Evolutionary conservation across 306 rosid species (phyloP).

Genomic region (Pterocarpus santalinus): DNA sequence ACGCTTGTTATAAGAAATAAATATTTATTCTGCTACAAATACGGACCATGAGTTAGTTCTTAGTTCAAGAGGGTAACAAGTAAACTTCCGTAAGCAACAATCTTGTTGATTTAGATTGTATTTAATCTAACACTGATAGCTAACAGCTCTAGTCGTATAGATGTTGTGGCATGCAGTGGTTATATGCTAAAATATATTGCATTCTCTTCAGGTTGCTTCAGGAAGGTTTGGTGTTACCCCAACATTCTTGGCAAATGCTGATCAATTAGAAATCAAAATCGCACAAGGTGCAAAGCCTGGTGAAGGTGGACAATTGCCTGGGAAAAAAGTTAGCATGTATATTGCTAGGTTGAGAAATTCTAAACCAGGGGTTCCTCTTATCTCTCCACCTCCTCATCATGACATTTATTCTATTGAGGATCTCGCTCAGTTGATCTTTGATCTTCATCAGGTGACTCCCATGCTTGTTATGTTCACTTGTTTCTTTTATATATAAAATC

Average conservation of each 20-base stretch:
- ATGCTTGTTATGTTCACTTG: slow-evolving; percentile 38
- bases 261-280: slow-evolving; percentile 95
- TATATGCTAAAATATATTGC: slow-evolving; percentile 44
- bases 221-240: slow-evolving; percentile 99
- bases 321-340: slow-evolving; percentile 98
- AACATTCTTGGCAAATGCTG: slow-evolving; percentile 97
- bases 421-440: slow-evolving; percentile 97
- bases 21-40: slow-evolving; percentile 20
- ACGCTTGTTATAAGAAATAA: slow-evolving; percentile 11
- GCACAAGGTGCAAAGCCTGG: slow-evolving; percentile 99
- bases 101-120: slow-evolving; percentile 17
- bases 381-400: slow-evolving; percentile 99
- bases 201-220: slow-evolving; percentile 87
- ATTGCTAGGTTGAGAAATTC: slow-evolving; percentile 98
- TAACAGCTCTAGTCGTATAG: slow-evolving; percentile 1
- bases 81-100: slow-evolving; percentile 27
- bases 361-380: slow-evolving; percentile 98
- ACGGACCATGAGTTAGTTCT: slow-evolving; percentile 5
- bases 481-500: slow-evolving; percentile 36
- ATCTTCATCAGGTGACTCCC: slow-evolving; percentile 94
- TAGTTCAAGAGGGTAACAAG: slow-evolving; percentile 18
- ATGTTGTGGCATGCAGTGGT: slow-evolving; percentile 37
- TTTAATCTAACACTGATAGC: slow-evolving; percentile 30
- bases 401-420: slow-evolving; percentile 99
- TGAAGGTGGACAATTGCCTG: slow-evolving; percentile 99